These are phyloP conservation scores for Ilex asprella DNA, from an alignment of 257 asterid genomes.

Conservation along the genomic window DNA sequence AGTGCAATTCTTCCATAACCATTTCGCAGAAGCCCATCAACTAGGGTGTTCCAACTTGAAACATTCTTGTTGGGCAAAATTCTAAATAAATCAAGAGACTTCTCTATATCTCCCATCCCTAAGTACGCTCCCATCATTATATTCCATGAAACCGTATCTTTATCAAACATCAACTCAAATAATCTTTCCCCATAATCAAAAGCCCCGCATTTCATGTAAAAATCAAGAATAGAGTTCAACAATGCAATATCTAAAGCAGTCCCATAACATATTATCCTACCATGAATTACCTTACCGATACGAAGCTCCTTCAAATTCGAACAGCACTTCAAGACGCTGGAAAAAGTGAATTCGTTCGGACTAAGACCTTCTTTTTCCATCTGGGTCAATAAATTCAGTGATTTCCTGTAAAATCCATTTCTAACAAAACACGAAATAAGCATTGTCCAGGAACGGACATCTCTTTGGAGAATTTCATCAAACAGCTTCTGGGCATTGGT, in stretches of 20 bases:
- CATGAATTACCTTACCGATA: constrained; percentile 53
- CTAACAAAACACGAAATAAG: constrained; percentile 52
- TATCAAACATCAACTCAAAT: constrained; percentile 43
- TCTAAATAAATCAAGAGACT: constrained; percentile 39
- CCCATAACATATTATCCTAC: constrained; percentile 46
- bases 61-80: constrained; percentile 46
- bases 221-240: constrained; percentile 62
- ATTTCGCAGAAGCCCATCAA: constrained; percentile 50
- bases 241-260: constrained; percentile 41
- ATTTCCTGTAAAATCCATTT: constrained; percentile 31
- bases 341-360: constrained; percentile 63
- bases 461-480: constrained; percentile 57
- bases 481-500: constrained; percentile 47
- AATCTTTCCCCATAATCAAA: constrained; percentile 33
- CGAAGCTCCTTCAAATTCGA: constrained; percentile 32
- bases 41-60: constrained; percentile 73
- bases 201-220: constrained; percentile 45
- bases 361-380: constrained; percentile 51
- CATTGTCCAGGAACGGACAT: constrained; percentile 71
- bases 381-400: constrained; percentile 37
- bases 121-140: constrained; percentile 55
- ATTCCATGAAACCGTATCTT: constrained; percentile 61
- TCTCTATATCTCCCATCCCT: constrained; percentile 36
- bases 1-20: constrained; percentile 42
- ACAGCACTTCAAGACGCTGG: constrained; percentile 60